These are phyloP conservation scores for Lenwebbia sp. DNA, from an alignment of 345 rosid species.

Conservation along the genomic window DNA sequence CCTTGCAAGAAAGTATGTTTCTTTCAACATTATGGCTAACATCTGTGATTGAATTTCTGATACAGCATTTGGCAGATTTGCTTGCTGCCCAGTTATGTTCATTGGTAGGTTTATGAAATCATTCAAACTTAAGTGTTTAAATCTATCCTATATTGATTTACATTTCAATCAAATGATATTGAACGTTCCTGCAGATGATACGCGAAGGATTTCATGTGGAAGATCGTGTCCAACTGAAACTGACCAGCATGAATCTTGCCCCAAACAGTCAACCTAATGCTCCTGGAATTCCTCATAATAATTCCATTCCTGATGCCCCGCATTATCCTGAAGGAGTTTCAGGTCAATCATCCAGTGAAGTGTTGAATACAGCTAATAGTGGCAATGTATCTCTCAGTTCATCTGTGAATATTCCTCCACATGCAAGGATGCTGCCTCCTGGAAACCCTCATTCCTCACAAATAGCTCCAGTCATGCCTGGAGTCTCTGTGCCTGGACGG, in stretches of 20 bases:
- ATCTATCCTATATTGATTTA: background rate
- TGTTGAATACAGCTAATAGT: slow-evolving; percentile 31
- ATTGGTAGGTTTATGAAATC: slow-evolving; percentile 43
- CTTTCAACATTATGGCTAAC: background rate
- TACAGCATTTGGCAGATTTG: slow-evolving; percentile 83
- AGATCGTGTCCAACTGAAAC: slow-evolving; percentile 47
- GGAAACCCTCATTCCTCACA: slow-evolving; percentile 61
- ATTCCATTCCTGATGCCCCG: slow-evolving; percentile 40
- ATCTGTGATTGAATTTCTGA: slow-evolving; percentile 10
- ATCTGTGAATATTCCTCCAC: slow-evolving; percentile 36
- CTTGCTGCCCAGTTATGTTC: slow-evolving; percentile 55
- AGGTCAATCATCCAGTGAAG: slow-evolving; percentile 46
- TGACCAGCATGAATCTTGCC: slow-evolving; percentile 27
- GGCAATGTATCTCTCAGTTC: slow-evolving; percentile 35
- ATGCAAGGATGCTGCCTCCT: slow-evolving; percentile 64
- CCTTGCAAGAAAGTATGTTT: background rate
- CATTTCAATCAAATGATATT: background rate
- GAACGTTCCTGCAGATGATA: slow-evolving; percentile 46
- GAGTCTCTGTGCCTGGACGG: slow-evolving; percentile 57
- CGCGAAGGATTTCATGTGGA: slow-evolving; percentile 52
- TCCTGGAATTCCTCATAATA: slow-evolving; percentile 34
- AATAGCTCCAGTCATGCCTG: slow-evolving; percentile 56
- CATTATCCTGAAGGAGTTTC: slow-evolving; percentile 49
- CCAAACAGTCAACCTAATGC: slow-evolving; percentile 41
- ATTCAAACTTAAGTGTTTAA: background rate